A percentile compares a stretch with the other conserved stretches of the same genome.
These are phyloP conservation scores for Agroathelia rolfsii DNA, from an alignment of 1,284 basidiomycete species.

Conservation along the genomic window DNA sequence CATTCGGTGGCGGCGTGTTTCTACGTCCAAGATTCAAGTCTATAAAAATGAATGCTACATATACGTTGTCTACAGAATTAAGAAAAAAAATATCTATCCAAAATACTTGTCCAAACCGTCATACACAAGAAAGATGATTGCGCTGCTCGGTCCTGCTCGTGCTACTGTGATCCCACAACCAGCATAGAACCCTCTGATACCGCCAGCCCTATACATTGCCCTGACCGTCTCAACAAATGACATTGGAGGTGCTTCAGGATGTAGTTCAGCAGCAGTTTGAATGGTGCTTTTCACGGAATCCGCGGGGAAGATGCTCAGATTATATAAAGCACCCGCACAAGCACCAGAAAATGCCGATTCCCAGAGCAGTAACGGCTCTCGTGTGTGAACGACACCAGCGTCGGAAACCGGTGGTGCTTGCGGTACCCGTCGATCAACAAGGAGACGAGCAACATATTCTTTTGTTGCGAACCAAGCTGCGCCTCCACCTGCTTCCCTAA, in stretches of 20 bases:
- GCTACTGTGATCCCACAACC: slow-evolving; percentile 93
- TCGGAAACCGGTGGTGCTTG: slow-evolving; percentile 14
- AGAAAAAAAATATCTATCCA: slow-evolving; percentile 24
- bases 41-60: too few relatives aligned
- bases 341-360: slow-evolving; percentile 85
- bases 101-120: slow-evolving; percentile 62
- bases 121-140: slow-evolving; percentile 86
- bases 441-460: slow-evolving; percentile 59
- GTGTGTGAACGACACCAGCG: slow-evolving; percentile 8
- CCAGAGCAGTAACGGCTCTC: slow-evolving; percentile 48
- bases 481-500: slow-evolving; percentile 89
- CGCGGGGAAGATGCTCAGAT: slow-evolving; percentile 81
- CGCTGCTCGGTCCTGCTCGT: slow-evolving; percentile 82
- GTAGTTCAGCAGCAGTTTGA: slow-evolving; percentile 88
- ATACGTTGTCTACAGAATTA: too few relatives aligned
- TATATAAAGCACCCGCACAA: slow-evolving; percentile 80
- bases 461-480: slow-evolving; percentile 91
- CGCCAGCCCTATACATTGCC: slow-evolving; percentile 71
- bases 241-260: slow-evolving; percentile 34
- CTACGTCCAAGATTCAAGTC: too few relatives aligned
- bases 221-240: slow-evolving; percentile 67
- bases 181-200: slow-evolving; percentile 82
- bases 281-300: slow-evolving; percentile 93
- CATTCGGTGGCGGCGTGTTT: too few relatives aligned
- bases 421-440: slow-evolving; percentile 37